Conservation (phyloP, 192 early-diverging fungal species). For the Podila verticillata region DNA sequence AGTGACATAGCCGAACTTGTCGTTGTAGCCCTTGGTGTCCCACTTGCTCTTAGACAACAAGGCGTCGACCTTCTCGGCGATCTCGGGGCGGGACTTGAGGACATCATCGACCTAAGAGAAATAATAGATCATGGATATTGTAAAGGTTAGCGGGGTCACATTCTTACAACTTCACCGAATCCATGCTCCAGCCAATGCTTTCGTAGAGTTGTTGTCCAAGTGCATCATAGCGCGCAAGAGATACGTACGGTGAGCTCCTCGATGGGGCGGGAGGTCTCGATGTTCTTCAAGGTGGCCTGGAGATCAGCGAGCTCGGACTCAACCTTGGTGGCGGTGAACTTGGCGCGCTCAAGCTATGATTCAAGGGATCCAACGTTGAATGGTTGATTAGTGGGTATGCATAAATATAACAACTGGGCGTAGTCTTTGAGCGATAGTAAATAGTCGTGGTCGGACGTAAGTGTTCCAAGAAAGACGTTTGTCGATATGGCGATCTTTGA, state of each 20-base stretch:
- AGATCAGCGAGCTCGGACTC: constrained; percentile 88
- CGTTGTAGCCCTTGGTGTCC: constrained; percentile 95
- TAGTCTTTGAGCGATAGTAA: too few species aligned
- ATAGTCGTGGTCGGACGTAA: too few species aligned
- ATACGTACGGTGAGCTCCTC: constrained; percentile 89
- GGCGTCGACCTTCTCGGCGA: constrained; percentile 89
- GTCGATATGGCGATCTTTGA: too few species aligned
- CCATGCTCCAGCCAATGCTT: not conserved
- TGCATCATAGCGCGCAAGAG: not conserved
- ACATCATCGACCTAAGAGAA: constrained; percentile 87
- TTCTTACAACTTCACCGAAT: not conserved
- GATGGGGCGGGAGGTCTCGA: constrained; percentile 92
- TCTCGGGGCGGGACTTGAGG: constrained; percentile 90
- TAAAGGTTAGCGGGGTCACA: not conserved
- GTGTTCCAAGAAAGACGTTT: too few species aligned
- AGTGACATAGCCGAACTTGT: constrained; percentile 86
- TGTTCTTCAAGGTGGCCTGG: constrained; percentile 89
- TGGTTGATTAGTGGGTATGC: not conserved
- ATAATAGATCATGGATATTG: not conserved
- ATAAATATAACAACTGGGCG: not conserved
- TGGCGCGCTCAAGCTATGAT: constrained; percentile 77
- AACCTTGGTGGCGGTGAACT: constrained; percentile 86
- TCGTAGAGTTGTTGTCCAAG: not conserved
- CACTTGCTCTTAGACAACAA: constrained; percentile 94
- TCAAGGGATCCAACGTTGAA: not conserved